These are phyloP conservation scores for Ettlia oleoabundans DNA, from an alignment of 139 green algal genomes.

Conservation along the genomic window DNA sequence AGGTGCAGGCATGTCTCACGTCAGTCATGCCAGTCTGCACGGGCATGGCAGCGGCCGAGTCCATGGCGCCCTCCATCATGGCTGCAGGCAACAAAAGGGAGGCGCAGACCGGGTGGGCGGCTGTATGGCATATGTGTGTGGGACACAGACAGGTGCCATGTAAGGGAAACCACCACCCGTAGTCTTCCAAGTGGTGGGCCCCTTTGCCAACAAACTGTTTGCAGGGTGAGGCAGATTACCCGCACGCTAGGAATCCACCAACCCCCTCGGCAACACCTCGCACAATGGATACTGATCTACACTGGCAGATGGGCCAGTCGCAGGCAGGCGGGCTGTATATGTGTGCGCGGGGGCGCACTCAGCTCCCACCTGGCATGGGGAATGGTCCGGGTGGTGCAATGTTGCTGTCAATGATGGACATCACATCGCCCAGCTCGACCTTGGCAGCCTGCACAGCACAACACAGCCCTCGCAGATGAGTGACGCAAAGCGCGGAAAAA, in stretches of 20 bases:
- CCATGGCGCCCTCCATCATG: background rate
- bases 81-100: background rate
- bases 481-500: no score
- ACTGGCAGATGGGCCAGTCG: no score
- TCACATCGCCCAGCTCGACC: background rate
- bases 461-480: no score
- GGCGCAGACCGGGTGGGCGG: background rate
- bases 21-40: background rate
- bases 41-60: background rate
- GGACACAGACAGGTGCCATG: background rate
- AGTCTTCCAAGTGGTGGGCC: background rate
- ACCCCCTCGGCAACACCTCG: no score
- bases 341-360: no score
- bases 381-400: background rate
- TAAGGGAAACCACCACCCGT: background rate
- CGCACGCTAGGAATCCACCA: no score
- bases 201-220: no score
- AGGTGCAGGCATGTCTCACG: no score
- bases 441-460: constrained; percentile 2
- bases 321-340: no score
- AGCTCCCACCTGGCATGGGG: no score
- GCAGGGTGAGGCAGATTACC: no score
- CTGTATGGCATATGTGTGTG: background rate
- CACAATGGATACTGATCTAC: no score
- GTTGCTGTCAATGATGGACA: background rate